A percentile compares a stretch with the other conserved stretches of the same genome.
These are phyloP conservation scores for Actinomortierella wolfii DNA, from an alignment of 371 early-diverging fungal genomes.

Conservation along the genomic window DNA sequence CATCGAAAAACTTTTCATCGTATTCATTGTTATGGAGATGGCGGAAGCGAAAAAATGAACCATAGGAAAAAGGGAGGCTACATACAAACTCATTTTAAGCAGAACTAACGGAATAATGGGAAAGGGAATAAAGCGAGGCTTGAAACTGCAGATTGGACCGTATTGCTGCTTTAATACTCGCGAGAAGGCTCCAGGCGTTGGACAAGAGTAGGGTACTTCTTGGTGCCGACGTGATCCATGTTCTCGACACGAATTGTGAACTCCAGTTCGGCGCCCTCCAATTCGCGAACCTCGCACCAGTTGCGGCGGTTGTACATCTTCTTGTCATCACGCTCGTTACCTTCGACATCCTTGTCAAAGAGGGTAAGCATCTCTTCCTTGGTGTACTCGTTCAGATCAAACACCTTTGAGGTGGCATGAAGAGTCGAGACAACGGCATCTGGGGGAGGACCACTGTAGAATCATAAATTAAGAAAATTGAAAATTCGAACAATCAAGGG, in stretches of 20 bases:
- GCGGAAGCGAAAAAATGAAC: no score
- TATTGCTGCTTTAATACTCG: conserved; percentile 12
- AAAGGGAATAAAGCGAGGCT: no score
- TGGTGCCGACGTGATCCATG: conserved; percentile 19
- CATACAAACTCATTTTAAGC: no score
- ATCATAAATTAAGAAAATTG: background rate
- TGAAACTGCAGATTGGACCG: no score
- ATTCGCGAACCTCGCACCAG: conserved; percentile 45
- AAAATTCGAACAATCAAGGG: background rate
- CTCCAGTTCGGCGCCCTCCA: background rate
- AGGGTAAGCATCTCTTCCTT: conserved; percentile 54
- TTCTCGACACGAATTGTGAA: conserved; percentile 41
- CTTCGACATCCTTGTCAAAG: conserved; percentile 55
- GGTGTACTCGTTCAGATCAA: conserved; percentile 48
- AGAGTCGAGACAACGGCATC: conserved; percentile 41
- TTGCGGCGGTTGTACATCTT: conserved; percentile 53
- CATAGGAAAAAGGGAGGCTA: no score
- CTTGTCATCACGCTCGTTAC: conserved; percentile 35
- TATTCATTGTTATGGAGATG: no score
- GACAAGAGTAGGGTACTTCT: conserved; percentile 32
- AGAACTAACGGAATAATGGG: no score
- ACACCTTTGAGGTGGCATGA: conserved; percentile 34
- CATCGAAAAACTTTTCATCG: no score
- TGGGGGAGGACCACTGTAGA: conserved; percentile 43
- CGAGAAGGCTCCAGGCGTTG: conserved; percentile 11